Evolutionary conservation across 805 yeast genomes (phyloP), one percentile per base, ranked within the genome.

Genomic region (Millerago galiae): DNA sequence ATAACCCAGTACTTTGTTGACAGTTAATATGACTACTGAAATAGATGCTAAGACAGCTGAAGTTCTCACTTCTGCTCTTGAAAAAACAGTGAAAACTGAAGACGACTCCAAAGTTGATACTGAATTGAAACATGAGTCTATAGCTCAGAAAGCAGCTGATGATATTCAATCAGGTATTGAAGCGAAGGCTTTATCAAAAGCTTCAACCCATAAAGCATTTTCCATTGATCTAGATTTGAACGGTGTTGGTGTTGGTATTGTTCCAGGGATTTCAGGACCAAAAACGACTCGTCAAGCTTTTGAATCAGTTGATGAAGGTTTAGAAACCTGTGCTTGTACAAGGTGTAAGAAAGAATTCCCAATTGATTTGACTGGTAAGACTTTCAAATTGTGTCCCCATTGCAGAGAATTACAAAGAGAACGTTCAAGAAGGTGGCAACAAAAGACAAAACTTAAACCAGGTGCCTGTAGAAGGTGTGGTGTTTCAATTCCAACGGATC

Each of bases 81-180:
- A 52, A 47, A 56, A 46, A 66, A 63, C 42, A 81, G 75, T 42
- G 24, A 40, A 48, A 42, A 41, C 40, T 13, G 51, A 46, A 24
- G 38, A 28, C 90, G 90, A 56, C 80, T 88, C 12, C 87, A 89
- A 40, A 90, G 90, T 55, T 80, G 89, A 12, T 87, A 89, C 45
- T 83, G 81, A 27, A 88, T 82, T 68, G 81, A 90, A 65, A 72
- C 18, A 67, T 28, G 33, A 41, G 21, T 14, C 29, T 21, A 16
- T n/a, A 6, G 32, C 31, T 4, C 12, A 11, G 37, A 42, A 38
- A 10, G 37, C 21, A 3, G 34, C 14, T 16, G 29, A 34, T 24
- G 33, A 26, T 4, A 9, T 16, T 7, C 24, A 21, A 21, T 21
- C 24, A 21, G 24, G 24, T 21, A 21, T 21, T 25, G 35, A 27